Conservation (phyloP, 2,329 filamentous ascomycete species). For the Periconia sp. region DNA sequence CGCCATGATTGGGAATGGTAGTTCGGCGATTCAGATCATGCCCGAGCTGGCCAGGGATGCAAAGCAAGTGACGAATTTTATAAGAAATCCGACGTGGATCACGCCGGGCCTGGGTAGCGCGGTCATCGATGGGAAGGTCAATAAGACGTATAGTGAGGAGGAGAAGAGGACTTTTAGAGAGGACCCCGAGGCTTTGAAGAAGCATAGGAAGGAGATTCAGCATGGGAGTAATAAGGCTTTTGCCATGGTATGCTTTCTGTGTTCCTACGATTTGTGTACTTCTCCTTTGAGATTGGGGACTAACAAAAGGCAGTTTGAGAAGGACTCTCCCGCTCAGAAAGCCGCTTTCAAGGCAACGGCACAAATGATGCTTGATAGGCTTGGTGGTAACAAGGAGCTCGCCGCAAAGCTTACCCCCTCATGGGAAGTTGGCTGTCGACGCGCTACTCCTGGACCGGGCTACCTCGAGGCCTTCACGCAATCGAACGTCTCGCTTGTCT, state of each 20-base stretch:
- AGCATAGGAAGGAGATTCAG: constrained; percentile 4
- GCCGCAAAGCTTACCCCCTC: constrained; percentile 7
- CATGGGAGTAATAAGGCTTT: constrained; percentile 3
- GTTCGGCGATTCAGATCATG: constrained; percentile 9
- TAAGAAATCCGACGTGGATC: constrained; percentile 6
- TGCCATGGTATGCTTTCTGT: not conserved
- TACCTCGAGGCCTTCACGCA: constrained; percentile 17
- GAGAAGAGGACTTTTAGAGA: constrained; percentile 4
- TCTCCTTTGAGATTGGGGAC: not conserved
- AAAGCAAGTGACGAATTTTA: not conserved
- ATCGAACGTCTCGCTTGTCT: constrained; percentile 8
- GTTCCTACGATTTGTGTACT: constrained; percentile 44
- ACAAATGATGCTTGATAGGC: constrained; percentile 6
- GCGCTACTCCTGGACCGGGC: constrained; percentile 13
- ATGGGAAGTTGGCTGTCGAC: constrained; percentile 11
- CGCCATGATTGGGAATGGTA: constrained; percentile 8
- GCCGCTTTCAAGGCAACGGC: constrained; percentile 5
- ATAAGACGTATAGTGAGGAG: constrained; percentile 2
- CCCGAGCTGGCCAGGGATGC: constrained; percentile 1
- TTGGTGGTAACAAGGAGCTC: constrained; percentile 1
- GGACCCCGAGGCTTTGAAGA: not conserved
- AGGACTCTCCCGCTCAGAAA: constrained; percentile 4
- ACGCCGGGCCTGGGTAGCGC: constrained; percentile 1
- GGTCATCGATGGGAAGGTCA: constrained; percentile 2
- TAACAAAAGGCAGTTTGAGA: constrained; percentile 1